phyloP scores from a whole-genome alignment of 352 stramenopile species.

The Phytophthora cactorum region DNA sequence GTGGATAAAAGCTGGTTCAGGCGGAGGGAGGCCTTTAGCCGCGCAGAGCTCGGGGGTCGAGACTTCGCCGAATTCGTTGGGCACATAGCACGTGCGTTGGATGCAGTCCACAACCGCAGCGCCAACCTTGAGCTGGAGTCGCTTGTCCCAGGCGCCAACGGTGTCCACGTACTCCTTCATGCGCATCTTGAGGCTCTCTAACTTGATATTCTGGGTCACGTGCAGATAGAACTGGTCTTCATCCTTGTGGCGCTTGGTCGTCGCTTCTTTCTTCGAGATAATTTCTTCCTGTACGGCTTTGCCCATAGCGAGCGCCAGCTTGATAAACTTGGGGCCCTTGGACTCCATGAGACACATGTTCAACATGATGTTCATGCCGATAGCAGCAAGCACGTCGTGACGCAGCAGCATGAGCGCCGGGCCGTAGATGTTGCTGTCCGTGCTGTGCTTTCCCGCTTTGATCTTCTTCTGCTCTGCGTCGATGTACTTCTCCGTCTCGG shows the following conservation, averaged over 20 bases:
- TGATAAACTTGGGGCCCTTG: conserved; percentile 83
- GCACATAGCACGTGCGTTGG: conserved; percentile 81
- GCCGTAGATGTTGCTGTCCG: conserved; percentile 80
- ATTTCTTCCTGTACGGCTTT: conserved; percentile 83
- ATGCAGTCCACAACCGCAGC: conserved; percentile 80
- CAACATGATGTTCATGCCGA: conserved; percentile 71
- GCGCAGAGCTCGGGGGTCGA: conserved; percentile 42
- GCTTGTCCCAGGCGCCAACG: conserved; percentile 87
- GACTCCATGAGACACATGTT: conserved; percentile 74
- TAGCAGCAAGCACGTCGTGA: conserved; percentile 60
- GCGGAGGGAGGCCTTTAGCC: conserved; percentile 30
- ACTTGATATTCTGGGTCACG: conserved; percentile 36
- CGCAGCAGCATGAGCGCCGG: conserved; percentile 68
- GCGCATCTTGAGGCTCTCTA: conserved; percentile 41
- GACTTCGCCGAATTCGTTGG: conserved; percentile 36
- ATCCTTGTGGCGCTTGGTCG: conserved; percentile 34
- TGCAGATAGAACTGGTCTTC: conserved; percentile 40
- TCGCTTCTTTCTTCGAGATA: conserved; percentile 58
- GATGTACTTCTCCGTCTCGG: conserved; percentile 46
- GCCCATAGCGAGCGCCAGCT: conserved; percentile 73
- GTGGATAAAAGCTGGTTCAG: conserved; percentile 69
- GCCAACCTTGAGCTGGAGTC: conserved; percentile 91
- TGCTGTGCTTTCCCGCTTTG: conserved; percentile 54
- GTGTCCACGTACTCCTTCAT: conserved; percentile 75
- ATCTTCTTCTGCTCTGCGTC: conserved; percentile 62